Percentiles rank a stretch among this genome's conserved stretches.
These are phyloP conservation scores for Canavalia ensiformis DNA, from an alignment of 306 rosid genomes.

Conservation along the genomic window DNA sequence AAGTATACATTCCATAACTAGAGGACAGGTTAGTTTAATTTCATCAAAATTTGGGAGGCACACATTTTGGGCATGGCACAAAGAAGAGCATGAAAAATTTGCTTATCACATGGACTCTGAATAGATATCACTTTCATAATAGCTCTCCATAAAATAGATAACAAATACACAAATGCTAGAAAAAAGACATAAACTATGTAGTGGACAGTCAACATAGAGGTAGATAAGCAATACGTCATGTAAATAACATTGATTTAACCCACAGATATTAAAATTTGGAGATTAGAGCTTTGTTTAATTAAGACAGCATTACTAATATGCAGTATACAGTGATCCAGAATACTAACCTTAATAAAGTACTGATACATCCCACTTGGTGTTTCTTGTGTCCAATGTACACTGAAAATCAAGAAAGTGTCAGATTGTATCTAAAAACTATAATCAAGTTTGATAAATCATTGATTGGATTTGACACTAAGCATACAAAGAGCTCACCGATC, in stretches of 20 bases:
- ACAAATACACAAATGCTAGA: neutral
- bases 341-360: conserved; percentile 93
- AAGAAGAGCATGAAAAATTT: neutral
- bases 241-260: conserved; percentile 4
- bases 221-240: conserved; percentile 10
- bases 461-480: conserved; percentile 38
- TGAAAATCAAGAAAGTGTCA: conserved; percentile 51
- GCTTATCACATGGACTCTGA: neutral
- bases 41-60: neutral
- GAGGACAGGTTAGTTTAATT: neutral
- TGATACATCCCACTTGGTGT: conserved; percentile 94
- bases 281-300: conserved; percentile 17
- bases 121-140: neutral
- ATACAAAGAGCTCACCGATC: conserved; percentile 67
- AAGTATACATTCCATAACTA: neutral
- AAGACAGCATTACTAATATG: conserved; percentile 22
- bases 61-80: neutral
- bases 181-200: neutral
- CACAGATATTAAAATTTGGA: conserved; percentile 14
- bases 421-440: conserved; percentile 18
- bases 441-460: conserved; percentile 24
- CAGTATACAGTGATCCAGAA: conserved; percentile 29
- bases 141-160: neutral
- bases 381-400: conserved; percentile 87
- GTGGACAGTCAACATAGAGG: neutral